A percentile compares a stretch with the other conserved stretches of the same genome.
Conservation (phyloP, 768 basidiomycete species). For the Amyloporia xantha region DNA sequence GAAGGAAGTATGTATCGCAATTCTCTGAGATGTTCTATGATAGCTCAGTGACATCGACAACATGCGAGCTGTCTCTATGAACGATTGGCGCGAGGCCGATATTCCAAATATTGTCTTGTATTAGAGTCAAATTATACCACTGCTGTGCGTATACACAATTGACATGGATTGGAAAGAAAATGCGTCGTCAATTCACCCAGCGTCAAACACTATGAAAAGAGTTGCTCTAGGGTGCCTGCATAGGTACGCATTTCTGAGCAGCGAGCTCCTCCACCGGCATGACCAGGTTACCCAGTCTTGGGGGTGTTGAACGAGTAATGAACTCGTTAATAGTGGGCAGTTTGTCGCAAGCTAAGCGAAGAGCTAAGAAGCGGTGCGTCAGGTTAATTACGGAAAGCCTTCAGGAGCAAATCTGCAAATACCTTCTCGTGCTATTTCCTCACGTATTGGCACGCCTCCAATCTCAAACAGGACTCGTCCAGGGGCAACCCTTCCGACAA, state of each 20-base stretch:
- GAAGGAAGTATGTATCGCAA: too few species aligned
- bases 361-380: conserved; percentile 42
- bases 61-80: too few species aligned
- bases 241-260: neutral
- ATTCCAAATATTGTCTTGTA: too few species aligned
- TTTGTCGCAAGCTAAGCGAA: conserved; percentile 83
- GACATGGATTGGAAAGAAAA: too few species aligned
- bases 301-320: conserved; percentile 58
- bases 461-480: conserved; percentile 94
- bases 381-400: neutral
- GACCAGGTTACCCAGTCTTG: conserved; percentile 66
- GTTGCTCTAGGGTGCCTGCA: too few species aligned
- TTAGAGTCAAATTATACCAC: too few species aligned
- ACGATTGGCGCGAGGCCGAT: too few species aligned
- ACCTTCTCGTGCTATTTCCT: conserved; percentile 93
- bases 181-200: too few species aligned
- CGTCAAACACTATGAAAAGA: too few species aligned
- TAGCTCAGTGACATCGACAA: too few species aligned
- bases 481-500: conserved; percentile 62
- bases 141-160: too few species aligned
- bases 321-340: conserved; percentile 88
- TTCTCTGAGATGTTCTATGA: too few species aligned
- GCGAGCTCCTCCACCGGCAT: conserved; percentile 21
- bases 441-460: conserved; percentile 82
- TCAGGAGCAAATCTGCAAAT: conserved; percentile 14